Percentiles rank a stretch among this genome's conserved stretches.
Evolutionary conservation across 2,329 filamentous ascomycete species (phyloP).

Genomic region (Bimuria novae-zelandiae): DNA sequence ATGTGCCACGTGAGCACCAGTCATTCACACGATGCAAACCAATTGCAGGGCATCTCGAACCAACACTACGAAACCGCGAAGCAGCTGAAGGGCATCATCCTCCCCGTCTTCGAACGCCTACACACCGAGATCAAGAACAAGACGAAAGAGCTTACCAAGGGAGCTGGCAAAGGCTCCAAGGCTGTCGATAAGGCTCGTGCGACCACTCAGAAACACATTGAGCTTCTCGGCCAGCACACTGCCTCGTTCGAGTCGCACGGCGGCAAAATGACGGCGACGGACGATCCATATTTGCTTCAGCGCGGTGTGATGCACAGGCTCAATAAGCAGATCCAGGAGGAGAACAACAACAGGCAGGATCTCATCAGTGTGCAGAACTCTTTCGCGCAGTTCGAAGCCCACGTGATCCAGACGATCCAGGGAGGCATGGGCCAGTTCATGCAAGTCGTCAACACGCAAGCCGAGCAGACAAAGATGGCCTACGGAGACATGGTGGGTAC

Average conservation of each 20-base stretch:
- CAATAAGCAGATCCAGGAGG: constrained; percentile 87
- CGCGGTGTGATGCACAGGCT: constrained; percentile 82
- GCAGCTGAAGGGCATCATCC: constrained; percentile 80
- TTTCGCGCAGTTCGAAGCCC: constrained; percentile 84
- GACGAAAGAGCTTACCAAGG: constrained; percentile 81
- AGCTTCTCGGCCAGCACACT: constrained; percentile 85
- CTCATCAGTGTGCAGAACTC: constrained; percentile 89
- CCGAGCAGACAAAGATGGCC: constrained; percentile 78
- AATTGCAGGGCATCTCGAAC: constrained; percentile 74
- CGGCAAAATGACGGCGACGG: constrained; percentile 68
- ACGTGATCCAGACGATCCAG: constrained; percentile 82
- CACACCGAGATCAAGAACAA: constrained; percentile 98
- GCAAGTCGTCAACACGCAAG: constrained; percentile 77
- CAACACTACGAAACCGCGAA: constrained; percentile 90
- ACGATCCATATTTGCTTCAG: constrained; percentile 88
- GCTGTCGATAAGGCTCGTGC: constrained; percentile 87
- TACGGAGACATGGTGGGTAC: constrained; percentile 82
- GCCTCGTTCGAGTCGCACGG: constrained; percentile 78
- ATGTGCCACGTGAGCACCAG: constrained; percentile 20
- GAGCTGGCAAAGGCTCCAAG: constrained; percentile 83
- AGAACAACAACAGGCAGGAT: constrained; percentile 95
- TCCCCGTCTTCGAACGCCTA: constrained; percentile 86
- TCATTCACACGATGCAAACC: background rate
- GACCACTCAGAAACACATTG: constrained; percentile 91
- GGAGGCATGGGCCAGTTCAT: constrained; percentile 82